Conservation (phyloP, 2,329 filamentous ascomycete species). For the Grosmannia huntii region DNA sequence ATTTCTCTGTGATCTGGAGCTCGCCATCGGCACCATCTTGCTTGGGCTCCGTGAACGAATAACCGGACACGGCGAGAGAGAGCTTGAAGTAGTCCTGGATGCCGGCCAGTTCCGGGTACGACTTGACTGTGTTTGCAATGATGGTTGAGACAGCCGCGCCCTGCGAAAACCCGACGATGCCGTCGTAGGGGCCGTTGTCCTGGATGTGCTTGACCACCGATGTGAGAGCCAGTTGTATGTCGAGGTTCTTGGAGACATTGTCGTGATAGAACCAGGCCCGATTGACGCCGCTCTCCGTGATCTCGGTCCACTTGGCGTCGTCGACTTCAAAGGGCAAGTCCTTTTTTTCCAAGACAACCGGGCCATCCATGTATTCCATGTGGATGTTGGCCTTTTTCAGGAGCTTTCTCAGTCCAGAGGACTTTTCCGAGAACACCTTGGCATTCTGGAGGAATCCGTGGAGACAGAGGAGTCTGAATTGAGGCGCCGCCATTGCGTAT, state of each 20-base stretch:
- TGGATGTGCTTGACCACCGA: constrained; percentile 5
- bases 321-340: constrained; percentile 5
- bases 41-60: constrained; percentile 7
- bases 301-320: constrained; percentile 5
- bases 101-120: constrained; percentile 1
- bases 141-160: constrained; percentile 4
- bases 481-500: background rate
- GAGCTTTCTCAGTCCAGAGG: constrained; percentile 4
- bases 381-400: constrained; percentile 5
- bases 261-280: constrained; percentile 7
- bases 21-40: constrained; percentile 1
- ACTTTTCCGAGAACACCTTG: constrained; percentile 5
- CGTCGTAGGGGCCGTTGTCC: constrained; percentile 4
- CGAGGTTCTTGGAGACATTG: constrained; percentile 6
- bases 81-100: constrained; percentile 5
- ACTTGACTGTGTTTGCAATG: constrained; percentile 4
- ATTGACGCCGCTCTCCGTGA: constrained; percentile 1
- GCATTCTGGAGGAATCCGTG: constrained; percentile 6
- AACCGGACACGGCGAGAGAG: constrained; percentile 5
- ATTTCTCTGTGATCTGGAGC: constrained; percentile 6
- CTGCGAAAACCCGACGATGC: constrained; percentile 5
- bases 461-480: constrained; percentile 2
- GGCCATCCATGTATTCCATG: constrained; percentile 6
- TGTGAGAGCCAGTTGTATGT: background rate
- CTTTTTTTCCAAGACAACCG: constrained; percentile 5